A percentile compares a stretch with the other conserved stretches of the same genome.
phyloP scores from a whole-genome alignment of 495 filamentous ascomycete species.

The Penicillium odoratum region DNA sequence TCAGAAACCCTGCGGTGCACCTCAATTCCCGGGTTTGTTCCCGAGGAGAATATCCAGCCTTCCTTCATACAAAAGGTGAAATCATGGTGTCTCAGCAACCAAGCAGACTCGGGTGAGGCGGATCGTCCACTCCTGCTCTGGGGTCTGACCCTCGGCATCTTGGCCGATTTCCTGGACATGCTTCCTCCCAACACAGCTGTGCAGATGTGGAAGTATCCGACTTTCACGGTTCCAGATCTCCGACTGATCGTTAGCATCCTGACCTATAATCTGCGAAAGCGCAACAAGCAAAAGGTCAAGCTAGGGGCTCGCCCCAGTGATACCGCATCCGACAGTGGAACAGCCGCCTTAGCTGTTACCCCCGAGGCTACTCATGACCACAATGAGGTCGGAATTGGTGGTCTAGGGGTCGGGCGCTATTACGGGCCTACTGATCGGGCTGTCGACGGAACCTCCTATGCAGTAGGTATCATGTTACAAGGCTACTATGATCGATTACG shows the following conservation, averaged over 20 bases:
- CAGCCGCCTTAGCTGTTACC: constrained; percentile 41
- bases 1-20: constrained; percentile 60
- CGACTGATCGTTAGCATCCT: constrained; percentile 59
- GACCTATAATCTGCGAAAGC: constrained; percentile 59
- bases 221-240: constrained; percentile 68
- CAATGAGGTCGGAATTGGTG: constrained; percentile 47
- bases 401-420: constrained; percentile 48
- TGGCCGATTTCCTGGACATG: constrained; percentile 72
- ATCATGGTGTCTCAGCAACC: constrained; percentile 34
- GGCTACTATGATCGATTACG: constrained; percentile 69
- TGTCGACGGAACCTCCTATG: constrained; percentile 37
- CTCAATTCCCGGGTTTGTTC: constrained; percentile 46
- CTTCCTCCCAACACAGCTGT: constrained; percentile 64
- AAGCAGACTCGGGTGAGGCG: constrained; percentile 30
- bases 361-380: constrained; percentile 26
- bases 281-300: constrained; percentile 48
- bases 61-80: constrained; percentile 30
- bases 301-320: constrained; percentile 38
- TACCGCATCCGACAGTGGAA: constrained; percentile 45
- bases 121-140: constrained; percentile 64
- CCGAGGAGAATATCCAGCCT: constrained; percentile 20
- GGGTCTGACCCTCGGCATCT: constrained; percentile 72
- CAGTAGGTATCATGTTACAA: constrained; percentile 62
- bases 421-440: constrained; percentile 35
- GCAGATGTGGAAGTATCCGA: constrained; percentile 68